These are phyloP conservation scores for Protoeuglena noctilucae DNA, from an alignment of 139 green algal genomes.

Conservation along the genomic window DNA sequence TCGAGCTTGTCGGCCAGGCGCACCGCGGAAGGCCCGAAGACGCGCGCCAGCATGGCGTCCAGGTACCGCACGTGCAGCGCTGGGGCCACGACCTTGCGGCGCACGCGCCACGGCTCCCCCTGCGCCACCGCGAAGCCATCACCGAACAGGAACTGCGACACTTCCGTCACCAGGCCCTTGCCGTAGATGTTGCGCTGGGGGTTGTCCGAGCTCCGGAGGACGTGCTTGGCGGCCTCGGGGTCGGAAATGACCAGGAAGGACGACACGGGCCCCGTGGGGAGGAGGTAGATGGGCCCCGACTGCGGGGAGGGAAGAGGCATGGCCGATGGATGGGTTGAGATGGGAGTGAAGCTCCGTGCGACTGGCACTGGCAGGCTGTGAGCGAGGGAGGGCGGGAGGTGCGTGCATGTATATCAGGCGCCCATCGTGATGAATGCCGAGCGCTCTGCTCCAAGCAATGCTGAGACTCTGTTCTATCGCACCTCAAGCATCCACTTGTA, in stretches of 20 bases:
- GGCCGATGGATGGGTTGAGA: too few relatives aligned
- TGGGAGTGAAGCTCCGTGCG: too few relatives aligned
- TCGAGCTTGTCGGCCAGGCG: conserved; percentile 64
- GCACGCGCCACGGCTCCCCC: conserved; percentile 63
- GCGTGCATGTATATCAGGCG: too few relatives aligned
- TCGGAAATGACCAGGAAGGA: conserved; percentile 83
- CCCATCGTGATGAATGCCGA: too few relatives aligned
- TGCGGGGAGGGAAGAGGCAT: too few relatives aligned
- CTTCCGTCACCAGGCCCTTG: conserved; percentile 83
- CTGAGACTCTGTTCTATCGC: too few relatives aligned
- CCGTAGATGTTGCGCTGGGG: conserved; percentile 46
- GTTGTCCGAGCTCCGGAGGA: conserved; percentile 79
- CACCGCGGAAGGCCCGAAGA: conserved; percentile 56
- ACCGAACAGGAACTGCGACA: conserved; percentile 89
- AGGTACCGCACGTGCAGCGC: conserved; percentile 85
- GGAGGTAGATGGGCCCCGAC: conserved; percentile 82
- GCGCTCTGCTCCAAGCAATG: too few relatives aligned
- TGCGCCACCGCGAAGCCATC: conserved; percentile 82
- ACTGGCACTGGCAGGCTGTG: too few relatives aligned
- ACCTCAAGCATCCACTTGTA: conserved; percentile 62
- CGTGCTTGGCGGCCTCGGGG: conserved; percentile 80
- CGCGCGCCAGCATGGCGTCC: conserved; percentile 69
- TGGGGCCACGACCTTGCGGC: conserved; percentile 71
- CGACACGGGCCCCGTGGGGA: conserved; percentile 64
- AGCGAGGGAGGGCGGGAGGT: too few relatives aligned